These are phyloP conservation scores for Sporisorium graminicola DNA, from an alignment of 1,284 basidiomycete genomes.

Conservation along the genomic window DNA sequence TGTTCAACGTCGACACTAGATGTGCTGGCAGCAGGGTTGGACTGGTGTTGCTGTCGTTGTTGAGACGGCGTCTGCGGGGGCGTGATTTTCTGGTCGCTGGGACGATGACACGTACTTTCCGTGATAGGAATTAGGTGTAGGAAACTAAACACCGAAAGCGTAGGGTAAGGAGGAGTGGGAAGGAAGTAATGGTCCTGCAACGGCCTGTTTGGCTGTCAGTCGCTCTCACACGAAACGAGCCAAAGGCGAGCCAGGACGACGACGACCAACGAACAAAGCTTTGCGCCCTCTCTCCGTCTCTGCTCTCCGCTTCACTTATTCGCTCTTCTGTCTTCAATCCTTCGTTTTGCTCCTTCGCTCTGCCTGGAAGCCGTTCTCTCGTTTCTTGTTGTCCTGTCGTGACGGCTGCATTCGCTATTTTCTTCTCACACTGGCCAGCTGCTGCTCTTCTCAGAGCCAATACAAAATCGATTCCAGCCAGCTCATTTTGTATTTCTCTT, in stretches of 20 bases:
- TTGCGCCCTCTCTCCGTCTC: slow-evolving; percentile 1
- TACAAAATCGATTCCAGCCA: slow-evolving; percentile 6
- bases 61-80: neutral
- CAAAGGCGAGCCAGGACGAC: slow-evolving; percentile 1
- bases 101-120: slow-evolving; percentile 43
- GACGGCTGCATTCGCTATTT: neutral
- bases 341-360: neutral
- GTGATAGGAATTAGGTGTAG: slow-evolving; percentile 33
- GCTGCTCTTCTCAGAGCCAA: neutral
- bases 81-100: slow-evolving; percentile 4
- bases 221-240: slow-evolving; percentile 14
- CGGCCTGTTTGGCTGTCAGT: neutral
- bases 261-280: slow-evolving; percentile 5
- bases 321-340: neutral
- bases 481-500: neutral
- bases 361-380: neutral
- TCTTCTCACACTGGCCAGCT: neutral
- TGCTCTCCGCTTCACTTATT: too few species aligned
- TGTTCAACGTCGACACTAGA: neutral
- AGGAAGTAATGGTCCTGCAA: neutral
- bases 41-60: neutral
- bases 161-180: slow-evolving; percentile 20
- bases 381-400: neutral
- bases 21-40: neutral
- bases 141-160: slow-evolving; percentile 35